Evolutionary conservation across 306 rosid species (phyloP).

Genomic region (Malus asiatica): DNA sequence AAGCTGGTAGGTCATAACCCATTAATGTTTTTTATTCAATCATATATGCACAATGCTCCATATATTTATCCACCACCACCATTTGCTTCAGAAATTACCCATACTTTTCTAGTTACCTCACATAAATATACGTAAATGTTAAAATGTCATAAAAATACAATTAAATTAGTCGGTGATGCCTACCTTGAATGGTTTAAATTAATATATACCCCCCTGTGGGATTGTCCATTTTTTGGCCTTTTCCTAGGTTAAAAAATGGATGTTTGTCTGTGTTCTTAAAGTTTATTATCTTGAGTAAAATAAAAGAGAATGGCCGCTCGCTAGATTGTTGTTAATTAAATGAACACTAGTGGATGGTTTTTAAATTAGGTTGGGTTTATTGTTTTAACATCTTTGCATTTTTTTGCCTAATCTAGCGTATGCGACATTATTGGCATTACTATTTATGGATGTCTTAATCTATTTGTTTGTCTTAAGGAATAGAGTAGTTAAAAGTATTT

Average conservation of each 20-base stretch:
- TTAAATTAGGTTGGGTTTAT: neutral
- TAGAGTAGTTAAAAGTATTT: neutral
- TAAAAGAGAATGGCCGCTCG: neutral
- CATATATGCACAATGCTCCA: slow-evolving; percentile 52
- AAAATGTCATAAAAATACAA: neutral
- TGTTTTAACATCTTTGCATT: neutral
- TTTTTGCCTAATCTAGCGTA: neutral
- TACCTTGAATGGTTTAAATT: slow-evolving; percentile 8
- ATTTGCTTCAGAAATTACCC: slow-evolving; percentile 14
- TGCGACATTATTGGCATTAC: neutral
- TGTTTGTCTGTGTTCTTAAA: slow-evolving; percentile 10
- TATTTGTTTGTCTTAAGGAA: too few species aligned
- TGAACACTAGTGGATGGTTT: neutral
- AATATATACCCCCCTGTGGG: slow-evolving; percentile 16
- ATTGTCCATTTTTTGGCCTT: slow-evolving; percentile 21
- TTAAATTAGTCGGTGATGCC: slow-evolving; percentile 1
- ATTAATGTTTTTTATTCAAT: slow-evolving; percentile 56
- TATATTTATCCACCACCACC: slow-evolving; percentile 13
- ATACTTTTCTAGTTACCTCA: slow-evolving; percentile 18
- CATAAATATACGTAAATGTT: neutral
- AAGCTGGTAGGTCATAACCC: slow-evolving; percentile 38
- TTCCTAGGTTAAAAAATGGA: slow-evolving; percentile 1
- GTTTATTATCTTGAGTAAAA: neutral
- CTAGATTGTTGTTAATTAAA: neutral
- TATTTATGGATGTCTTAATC: neutral